Base-by-base conservation (phyloP, 2,329 filamentous ascomycete genomes). In the Clonostachys sp. region DNA sequence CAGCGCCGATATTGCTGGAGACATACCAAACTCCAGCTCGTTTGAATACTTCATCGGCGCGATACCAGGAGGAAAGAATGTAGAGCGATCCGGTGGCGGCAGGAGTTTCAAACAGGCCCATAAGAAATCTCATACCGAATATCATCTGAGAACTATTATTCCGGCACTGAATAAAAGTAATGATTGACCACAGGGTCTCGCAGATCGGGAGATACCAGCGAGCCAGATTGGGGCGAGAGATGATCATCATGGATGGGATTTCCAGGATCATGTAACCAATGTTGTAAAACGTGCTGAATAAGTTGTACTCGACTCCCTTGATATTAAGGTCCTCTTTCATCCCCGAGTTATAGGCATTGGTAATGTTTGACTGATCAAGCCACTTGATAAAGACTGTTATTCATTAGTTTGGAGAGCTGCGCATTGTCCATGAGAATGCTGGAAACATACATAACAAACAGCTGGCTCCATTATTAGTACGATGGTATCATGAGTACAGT, bases 111-210 rank as follows among this genome's bases (percentile, higher is more conserved):
- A 81, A 79, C 57, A 71, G 71, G 0, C 75, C 75, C 4, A 81
- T 72, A 2, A 80, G 50, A 47, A 82, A 81, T 3, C 78, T 67
- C 55, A 78, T 78, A 0, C 73, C 73, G 42, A 71, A 71, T 9
- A 80, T 48, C 45, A 81, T 77, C 1, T 69, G 67, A 51, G 70
- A 80, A 3, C 67, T 64, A 3, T 66, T 61, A 1, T 71, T 71
- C 6, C 77, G 71, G 46, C 73, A 80, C 48, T 81, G 77, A 4
- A 81, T 61, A 9, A 83, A 64, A 0, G 78, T 83, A 50, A 82
- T 77, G 14, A 81, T 58, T 0, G 77, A 77, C 79, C 79, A 83
- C 3, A 64, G 57, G 2, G 81, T 52, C 48, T 81, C 75, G 50
- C 80, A 63, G 9, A 67, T 64, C 0, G 78, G 78, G 6, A 80